Base-by-base conservation (phyloP, 1,284 basidiomycete genomes). In the Malassezia sp. region DNA sequence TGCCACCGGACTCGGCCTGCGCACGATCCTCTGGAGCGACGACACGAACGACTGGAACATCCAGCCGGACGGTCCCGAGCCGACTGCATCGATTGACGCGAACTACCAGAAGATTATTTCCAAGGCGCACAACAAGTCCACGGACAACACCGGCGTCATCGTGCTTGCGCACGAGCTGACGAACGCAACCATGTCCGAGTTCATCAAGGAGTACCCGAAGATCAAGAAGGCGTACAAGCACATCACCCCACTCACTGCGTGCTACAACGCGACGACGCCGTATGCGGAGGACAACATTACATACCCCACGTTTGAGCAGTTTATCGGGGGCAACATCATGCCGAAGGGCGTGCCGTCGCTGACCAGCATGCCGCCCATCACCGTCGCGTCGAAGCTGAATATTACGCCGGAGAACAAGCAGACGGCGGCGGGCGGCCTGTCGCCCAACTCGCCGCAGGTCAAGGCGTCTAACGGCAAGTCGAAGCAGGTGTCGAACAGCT, bases 11-110 rank as follows among this genome's bases (percentile, higher is more conserved):
- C 66, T 78, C 24, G 75, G 74, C 47, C 58, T 78, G 54, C 72
- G 70, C 15, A 74, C 73, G 22, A 68, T 75, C 40, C 60, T 76
- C 26, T 78, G 76, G 76, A 65, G 66, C n/a, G 69, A 74, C 39
- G 74, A 76, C 54, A 63, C 59, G 15, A 49, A 74, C 31, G 74
- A 75, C 60, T 75, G 73, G 73, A 53, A 66, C 46, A 67, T 71
- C 17, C 55, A 61, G n/a, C 62, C 63, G 6, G 60, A 54, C 31
- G 61, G 66, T 4, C 61, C 61, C 20, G 55, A 72, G 24, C 73
- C 73, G 3, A 61, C 54, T 7, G 44, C 54, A 23, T 34, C 42
- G 36, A 70, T 77, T 38, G 63, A 71, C 22, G 51, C 48, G 22
- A 75, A 76, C 64, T 77, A 77, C 62, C 60, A 74, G 33, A 55